Base-by-base conservation (phyloP, 176 grass and related monocot species). In the Hordeum marinum region DNA sequence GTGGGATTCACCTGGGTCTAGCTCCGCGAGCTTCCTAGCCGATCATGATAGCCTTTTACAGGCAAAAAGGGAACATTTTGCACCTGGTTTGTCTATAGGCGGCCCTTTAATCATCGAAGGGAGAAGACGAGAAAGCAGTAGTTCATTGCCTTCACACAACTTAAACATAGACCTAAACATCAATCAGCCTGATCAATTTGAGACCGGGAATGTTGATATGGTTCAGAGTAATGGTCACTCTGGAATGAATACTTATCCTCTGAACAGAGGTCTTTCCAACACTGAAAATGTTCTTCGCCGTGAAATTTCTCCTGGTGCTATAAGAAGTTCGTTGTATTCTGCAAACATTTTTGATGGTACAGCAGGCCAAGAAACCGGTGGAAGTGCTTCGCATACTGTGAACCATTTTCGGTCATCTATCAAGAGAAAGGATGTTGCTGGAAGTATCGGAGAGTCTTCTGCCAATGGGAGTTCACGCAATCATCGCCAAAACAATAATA, bases 1-100 rank as follows among this genome's bases (percentile, higher is more conserved):
- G 52, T 91, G 89, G 89, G 85, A 91, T 70, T 80, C 89, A 84
- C 62, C 81, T 84, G 89, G 89, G 80, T 87, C 89, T 71, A 91
- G 89, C 61, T 91, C 89, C 15, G 52, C 61, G 85, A 76, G 81
- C n/a, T 87, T 77, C 85, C 42, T 87, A 34, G 85, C 17, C 2
- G 69, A 91, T 45, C 81, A 27, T 76, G 81, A 64, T 67, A 84
- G 58, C 52, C 45, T 84, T 70, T 35, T 87, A 68, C 76, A 87
- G 52, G 61, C 76, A 2, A 91, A 91, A 84, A 84, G 85, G 48
- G 89, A 91, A 2, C 85, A 87, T 81, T 87, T 91, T 77, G 62
- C 62, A 0, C 63, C 89, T 63, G 17, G 81, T 76, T 48, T 90
- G 68, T 84, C 89, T 69, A 84, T 83, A 2, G 78, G 83, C 11